Conservation (phyloP, 2,329 filamentous ascomycete genomes). For the Cercospora zeina region DNA sequence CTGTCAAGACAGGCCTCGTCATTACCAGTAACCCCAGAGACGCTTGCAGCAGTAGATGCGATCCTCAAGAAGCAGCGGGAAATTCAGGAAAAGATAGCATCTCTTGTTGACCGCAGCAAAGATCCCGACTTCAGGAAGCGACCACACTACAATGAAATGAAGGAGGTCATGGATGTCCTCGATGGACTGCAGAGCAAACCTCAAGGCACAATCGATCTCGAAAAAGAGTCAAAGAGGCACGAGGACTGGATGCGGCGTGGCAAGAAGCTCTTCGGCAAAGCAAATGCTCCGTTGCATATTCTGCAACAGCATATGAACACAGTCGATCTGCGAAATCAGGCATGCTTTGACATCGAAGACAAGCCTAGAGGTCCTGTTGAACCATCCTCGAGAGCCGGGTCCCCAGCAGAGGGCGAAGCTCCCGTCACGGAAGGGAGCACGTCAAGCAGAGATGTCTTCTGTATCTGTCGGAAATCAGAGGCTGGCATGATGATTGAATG, state of each 20-base stretch:
- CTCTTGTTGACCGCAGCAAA: slow-evolving; percentile 75
- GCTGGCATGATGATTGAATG: slow-evolving; percentile 99
- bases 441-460: slow-evolving; percentile 78
- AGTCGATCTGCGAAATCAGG: slow-evolving; percentile 82
- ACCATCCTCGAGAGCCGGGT: slow-evolving; percentile 81
- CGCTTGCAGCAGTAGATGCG: slow-evolving; percentile 77
- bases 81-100: slow-evolving; percentile 82
- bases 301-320: slow-evolving; percentile 92
- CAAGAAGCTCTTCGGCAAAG: slow-evolving; percentile 97
- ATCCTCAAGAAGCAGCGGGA: slow-evolving; percentile 96
- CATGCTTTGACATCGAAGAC: slow-evolving; percentile 89
- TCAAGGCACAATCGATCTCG: slow-evolving; percentile 83
- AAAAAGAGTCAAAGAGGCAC: slow-evolving; percentile 89
- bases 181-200: slow-evolving; percentile 92
- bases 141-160: slow-evolving; percentile 86
- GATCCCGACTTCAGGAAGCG: slow-evolving; percentile 73
- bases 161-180: slow-evolving; percentile 81
- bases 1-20: slow-evolving; percentile 78
- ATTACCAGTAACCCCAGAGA: slow-evolving; percentile 80
- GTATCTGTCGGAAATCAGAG: slow-evolving; percentile 89
- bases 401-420: slow-evolving; percentile 48
- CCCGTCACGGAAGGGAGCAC: slow-evolving; percentile 49
- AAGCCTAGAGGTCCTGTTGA: slow-evolving; percentile 88
- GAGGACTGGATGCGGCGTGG: slow-evolving; percentile 99
- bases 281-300: slow-evolving; percentile 94